A percentile compares a stretch with the other conserved stretches of the same genome.
Conservation (phyloP, 352 stramenopile species). For the Phytophthora crassamura region DNA sequence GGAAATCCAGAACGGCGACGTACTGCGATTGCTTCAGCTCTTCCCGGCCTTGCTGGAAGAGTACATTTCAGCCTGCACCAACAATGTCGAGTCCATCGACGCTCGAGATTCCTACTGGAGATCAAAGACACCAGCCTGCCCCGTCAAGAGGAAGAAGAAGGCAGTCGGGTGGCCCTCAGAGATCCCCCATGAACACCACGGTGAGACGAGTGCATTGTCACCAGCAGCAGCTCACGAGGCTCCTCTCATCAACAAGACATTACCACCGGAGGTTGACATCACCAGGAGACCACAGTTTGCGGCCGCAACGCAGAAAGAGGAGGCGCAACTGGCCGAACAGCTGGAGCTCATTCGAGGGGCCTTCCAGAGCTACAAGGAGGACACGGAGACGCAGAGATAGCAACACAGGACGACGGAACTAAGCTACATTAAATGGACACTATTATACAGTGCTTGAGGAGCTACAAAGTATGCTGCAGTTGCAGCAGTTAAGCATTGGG, state of each 20-base stretch:
- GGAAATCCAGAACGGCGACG: slow-evolving; percentile 40
- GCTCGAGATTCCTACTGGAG: background rate
- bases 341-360: slow-evolving; percentile 46
- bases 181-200: slow-evolving; percentile 2
- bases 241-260: background rate
- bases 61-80: slow-evolving; percentile 30
- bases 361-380: slow-evolving; percentile 38
- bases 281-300: background rate
- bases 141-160: slow-evolving; percentile 4
- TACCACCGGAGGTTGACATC: background rate
- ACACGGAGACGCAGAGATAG: slow-evolving; percentile 1
- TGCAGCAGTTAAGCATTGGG: too few relatives aligned
- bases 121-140: background rate
- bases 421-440: too few relatives aligned
- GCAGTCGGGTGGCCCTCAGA: background rate
- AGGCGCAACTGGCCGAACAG: slow-evolving; percentile 39
- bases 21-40: slow-evolving; percentile 53
- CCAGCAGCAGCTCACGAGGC: background rate
- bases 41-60: slow-evolving; percentile 62
- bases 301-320: slow-evolving; percentile 4
- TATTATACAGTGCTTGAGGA: too few relatives aligned
- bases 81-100: background rate
- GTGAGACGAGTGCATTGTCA: slow-evolving; percentile 4
- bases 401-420: background rate
- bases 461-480: too few relatives aligned